Base-by-base conservation (phyloP, 2,329 filamentous ascomycete genomes). In the Leptographium lundbergii region DNA sequence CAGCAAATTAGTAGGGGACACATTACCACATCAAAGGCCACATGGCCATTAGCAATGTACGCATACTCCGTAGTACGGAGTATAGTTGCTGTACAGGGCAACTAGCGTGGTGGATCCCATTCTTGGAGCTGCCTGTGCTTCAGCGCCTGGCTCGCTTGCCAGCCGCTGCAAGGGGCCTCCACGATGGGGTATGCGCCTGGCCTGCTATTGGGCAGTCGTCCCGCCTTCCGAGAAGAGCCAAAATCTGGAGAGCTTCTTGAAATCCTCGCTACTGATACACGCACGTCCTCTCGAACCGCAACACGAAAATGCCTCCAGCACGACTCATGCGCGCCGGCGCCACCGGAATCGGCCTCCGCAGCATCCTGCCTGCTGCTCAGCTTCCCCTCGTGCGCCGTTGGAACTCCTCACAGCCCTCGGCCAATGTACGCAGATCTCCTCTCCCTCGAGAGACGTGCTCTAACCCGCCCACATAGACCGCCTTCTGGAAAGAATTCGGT, bases 401-500 rank as follows among this genome's bases (percentile, higher is more conserved):
- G 47, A 42, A 57, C 32, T 25, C 52, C 7, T 54, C 52, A 4
- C 29, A 25, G 34, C 9, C 32, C 9, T 57, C 56, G 17, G 27
- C 22, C 17, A 36, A 57, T 32, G 56, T 57, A 32, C 4, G 56
- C 4, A 24, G 1, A 9, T 36, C 51, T 19, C 27, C n/a, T 32
- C 4, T 47, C 25, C 19, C 48, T 39, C 27, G 1, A 45, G n/a
- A n/a, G 42, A 19, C 42, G 32, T 14, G 29, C 4, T 39, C 14
- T 47, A 13, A 32, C 29, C 47, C 1, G n/a, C 7, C 22, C n/a
- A 6, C 2, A 4, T 24, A 65, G 63, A 54, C 61, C 14, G 54
- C 60, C 54, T 91, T 91, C 73, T 92, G 90, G 76, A 85, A 82
- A 68, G 83, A 82, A 17, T 91, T 90, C 68, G 82, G 84, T 47